Percentiles rank a stretch among this genome's conserved stretches.
Conservation (phyloP, 2,329 filamentous ascomycete genomes). For the Huntiella savannae region DNA sequence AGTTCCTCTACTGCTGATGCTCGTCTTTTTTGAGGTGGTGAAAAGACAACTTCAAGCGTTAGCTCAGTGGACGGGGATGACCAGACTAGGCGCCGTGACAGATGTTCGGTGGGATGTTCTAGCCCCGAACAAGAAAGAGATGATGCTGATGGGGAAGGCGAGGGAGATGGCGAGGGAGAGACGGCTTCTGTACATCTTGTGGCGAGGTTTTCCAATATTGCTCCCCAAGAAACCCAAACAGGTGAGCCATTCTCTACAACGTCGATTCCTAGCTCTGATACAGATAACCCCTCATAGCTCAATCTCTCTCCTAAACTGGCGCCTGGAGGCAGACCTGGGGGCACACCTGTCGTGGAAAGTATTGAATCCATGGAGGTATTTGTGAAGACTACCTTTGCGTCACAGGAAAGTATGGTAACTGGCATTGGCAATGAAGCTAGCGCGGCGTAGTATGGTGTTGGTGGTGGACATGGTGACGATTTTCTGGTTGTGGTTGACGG, state of each 20-base stretch:
- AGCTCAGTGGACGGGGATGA: slow-evolving; percentile 4
- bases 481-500: too few species aligned
- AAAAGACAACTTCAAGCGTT: slow-evolving; percentile 8
- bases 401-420: too few species aligned
- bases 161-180: not conserved
- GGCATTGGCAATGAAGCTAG: too few species aligned
- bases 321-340: too few species aligned
- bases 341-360: too few species aligned
- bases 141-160: not conserved
- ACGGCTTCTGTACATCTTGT: slow-evolving; percentile 14
- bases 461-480: too few species aligned
- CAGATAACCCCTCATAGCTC: slow-evolving; percentile 15
- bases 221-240: slow-evolving; percentile 39
- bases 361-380: too few species aligned
- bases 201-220: slow-evolving; percentile 34
- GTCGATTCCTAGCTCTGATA: slow-evolving; percentile 54
- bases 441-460: too few species aligned
- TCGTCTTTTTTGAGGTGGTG: not conserved
- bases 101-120: not conserved
- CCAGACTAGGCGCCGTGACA: slow-evolving; percentile 2
- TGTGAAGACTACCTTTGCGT: too few species aligned
- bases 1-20: not conserved
- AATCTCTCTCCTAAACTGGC: too few species aligned
- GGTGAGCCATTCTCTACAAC: slow-evolving; percentile 48
- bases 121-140: not conserved